These are phyloP conservation scores for Xylariaceae sp. DNA, from an alignment of 2,329 filamentous ascomycete genomes.

Conservation along the genomic window DNA sequence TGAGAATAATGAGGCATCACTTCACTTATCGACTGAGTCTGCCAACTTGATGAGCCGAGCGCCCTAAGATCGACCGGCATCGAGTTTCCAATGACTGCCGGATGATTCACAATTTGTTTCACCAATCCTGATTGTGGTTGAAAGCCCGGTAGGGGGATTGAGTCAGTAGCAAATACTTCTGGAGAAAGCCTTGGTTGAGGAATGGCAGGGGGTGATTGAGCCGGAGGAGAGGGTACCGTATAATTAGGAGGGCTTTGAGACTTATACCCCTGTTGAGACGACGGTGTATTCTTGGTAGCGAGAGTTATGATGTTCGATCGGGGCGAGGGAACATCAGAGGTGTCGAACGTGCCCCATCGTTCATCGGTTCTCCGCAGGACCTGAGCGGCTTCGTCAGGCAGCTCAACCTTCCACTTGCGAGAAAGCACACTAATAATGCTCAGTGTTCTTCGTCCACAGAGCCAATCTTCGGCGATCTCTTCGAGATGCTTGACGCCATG, in stretches of 20 bases:
- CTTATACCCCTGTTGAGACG: constrained; percentile 27
- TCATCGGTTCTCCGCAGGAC: constrained; percentile 75
- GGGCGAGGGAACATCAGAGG: constrained; percentile 57
- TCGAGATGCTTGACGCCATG: constrained; percentile 89
- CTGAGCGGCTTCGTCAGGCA: constrained; percentile 76
- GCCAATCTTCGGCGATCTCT: constrained; percentile 93
- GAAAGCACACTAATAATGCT: constrained; percentile 80
- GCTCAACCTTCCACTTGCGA: constrained; percentile 81
- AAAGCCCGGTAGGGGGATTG: constrained; percentile 26
- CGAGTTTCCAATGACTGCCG: constrained; percentile 24
- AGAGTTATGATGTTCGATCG: constrained; percentile 29
- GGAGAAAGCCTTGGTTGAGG: constrained; percentile 28
- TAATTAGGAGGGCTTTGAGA: constrained; percentile 38
- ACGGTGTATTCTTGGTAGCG: constrained; percentile 20
- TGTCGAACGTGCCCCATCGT: constrained; percentile 70
- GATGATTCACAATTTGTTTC: constrained; percentile 20
- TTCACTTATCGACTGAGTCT: constrained; percentile 25
- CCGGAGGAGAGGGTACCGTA: constrained; percentile 30
- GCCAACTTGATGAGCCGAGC: constrained; percentile 26
- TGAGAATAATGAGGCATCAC: constrained; percentile 31
- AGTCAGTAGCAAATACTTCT: constrained; percentile 28
- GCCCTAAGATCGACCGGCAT: constrained; percentile 21
- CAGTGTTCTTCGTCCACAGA: constrained; percentile 79
- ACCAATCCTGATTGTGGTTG: constrained; percentile 21
- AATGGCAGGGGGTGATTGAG: constrained; percentile 27